These are phyloP conservation scores for Castanopsis chinensis DNA, from an alignment of 306 rosid genomes.

Conservation along the genomic window DNA sequence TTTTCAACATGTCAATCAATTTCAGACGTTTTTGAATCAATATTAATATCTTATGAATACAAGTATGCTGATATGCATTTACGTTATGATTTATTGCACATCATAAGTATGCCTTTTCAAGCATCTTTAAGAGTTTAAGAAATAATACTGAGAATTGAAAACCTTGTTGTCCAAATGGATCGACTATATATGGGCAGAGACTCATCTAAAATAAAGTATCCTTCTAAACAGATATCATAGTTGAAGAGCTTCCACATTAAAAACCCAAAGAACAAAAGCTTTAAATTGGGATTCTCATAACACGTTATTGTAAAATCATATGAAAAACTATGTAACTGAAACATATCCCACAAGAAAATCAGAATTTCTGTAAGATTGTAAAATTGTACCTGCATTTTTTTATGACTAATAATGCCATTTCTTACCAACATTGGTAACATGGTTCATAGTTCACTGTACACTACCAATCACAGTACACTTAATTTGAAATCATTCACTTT, in stretches of 20 bases:
- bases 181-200: not conserved
- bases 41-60: too few relatives aligned
- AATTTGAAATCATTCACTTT: conserved; percentile 12
- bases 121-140: not conserved
- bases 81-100: not conserved
- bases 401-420: not conserved
- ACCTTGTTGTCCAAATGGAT: not conserved
- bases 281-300: not conserved
- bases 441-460: not conserved
- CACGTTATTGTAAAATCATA: too few relatives aligned
- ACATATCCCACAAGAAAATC: too few relatives aligned
- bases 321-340: too few relatives aligned
- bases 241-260: not conserved
- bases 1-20: not conserved
- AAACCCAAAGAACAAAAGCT: not conserved
- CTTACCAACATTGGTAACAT: not conserved
- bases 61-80: not conserved
- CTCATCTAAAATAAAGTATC: not conserved
- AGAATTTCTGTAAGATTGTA: not conserved
- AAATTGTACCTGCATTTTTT: not conserved
- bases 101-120: not conserved
- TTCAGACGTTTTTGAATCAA: not conserved
- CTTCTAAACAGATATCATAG: not conserved
- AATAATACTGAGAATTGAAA: not conserved
- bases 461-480: not conserved